Percentiles rank a stretch among this genome's conserved stretches.
Evolutionary conservation across 2,329 filamentous ascomycete species (phyloP).

Genomic region (Sarocladiaceae sp.): DNA sequence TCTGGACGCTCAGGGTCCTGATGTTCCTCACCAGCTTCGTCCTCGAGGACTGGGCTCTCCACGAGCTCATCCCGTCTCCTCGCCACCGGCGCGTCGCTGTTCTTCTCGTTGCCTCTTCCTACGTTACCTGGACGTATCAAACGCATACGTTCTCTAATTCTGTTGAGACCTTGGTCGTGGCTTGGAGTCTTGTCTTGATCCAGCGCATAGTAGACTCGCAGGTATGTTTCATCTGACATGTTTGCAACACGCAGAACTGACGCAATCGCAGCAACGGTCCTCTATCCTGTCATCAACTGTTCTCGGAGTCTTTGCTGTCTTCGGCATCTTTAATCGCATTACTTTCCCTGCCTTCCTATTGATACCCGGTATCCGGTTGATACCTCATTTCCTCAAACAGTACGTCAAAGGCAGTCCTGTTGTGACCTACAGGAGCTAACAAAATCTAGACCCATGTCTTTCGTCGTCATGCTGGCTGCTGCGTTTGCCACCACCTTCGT

Average conservation of each 20-base stretch:
- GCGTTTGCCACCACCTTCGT: slow-evolving; percentile 62
- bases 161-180: slow-evolving; percentile 84
- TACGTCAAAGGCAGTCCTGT: slow-evolving; percentile 33
- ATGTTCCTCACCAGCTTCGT: slow-evolving; percentile 97
- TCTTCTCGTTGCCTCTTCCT: slow-evolving; percentile 85
- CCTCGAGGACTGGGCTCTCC: slow-evolving; percentile 92
- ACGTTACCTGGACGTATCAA: slow-evolving; percentile 98
- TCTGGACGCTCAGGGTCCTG: slow-evolving; percentile 78
- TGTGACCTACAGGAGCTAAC: slow-evolving; percentile 1
- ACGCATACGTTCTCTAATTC: slow-evolving; percentile 98
- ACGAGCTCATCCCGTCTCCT: slow-evolving; percentile 77
- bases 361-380: slow-evolving; percentile 72
- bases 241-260: slow-evolving; percentile 17
- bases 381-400: slow-evolving; percentile 82
- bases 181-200: slow-evolving; percentile 90
- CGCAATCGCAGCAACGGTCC: slow-evolving; percentile 54
- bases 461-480: slow-evolving; percentile 58
- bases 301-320: slow-evolving; percentile 73
- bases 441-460: slow-evolving; percentile 44
- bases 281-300: slow-evolving; percentile 70
- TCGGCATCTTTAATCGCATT: slow-evolving; percentile 92
- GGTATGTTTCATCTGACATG: slow-evolving; percentile 41
- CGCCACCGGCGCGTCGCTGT: slow-evolving; percentile 67
- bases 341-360: slow-evolving; percentile 92
- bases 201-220: slow-evolving; percentile 75